Evolutionary conservation across 2,329 filamentous ascomycete genomes (phyloP).

Genomic region (Aspergillus sp.): DNA sequence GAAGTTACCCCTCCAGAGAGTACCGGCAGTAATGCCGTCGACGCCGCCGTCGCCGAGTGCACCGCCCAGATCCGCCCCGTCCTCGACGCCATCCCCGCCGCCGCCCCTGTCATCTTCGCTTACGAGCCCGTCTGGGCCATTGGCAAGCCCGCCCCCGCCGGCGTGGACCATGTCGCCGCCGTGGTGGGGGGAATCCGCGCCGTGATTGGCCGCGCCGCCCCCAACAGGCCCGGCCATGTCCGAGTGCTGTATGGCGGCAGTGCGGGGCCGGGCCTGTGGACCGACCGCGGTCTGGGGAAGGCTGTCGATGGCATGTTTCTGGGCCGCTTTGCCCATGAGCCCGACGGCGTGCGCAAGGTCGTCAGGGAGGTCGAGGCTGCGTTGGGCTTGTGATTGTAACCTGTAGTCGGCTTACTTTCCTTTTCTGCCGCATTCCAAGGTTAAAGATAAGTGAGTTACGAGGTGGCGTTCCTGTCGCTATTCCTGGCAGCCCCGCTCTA

Average conservation of each 20-base stretch:
- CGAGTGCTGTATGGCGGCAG: slow-evolving; percentile 75
- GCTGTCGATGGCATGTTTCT: slow-evolving; percentile 73
- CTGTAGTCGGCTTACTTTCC: no score
- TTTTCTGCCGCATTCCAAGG: no score
- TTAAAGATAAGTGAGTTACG: no score
- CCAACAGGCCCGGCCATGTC: slow-evolving; percentile 49
- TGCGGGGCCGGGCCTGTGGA: slow-evolving; percentile 68
- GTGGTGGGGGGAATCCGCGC: slow-evolving; percentile 57
- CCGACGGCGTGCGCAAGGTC: slow-evolving; percentile 60
- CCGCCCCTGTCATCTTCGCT: slow-evolving; percentile 64
- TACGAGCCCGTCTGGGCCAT: slow-evolving; percentile 91
- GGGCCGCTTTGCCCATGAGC: slow-evolving; percentile 71
- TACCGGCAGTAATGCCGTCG: slow-evolving; percentile 40
- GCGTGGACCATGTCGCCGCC: slow-evolving; percentile 60
- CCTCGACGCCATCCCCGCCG: slow-evolving; percentile 49
- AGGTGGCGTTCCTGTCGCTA: no score
- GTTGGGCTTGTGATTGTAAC: no score
- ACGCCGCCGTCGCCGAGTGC: slow-evolving; percentile 57
- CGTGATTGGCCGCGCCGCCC: slow-evolving; percentile 42
- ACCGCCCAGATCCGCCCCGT: slow-evolving; percentile 56
- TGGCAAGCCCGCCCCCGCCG: slow-evolving; percentile 62
- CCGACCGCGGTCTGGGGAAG: slow-evolving; percentile 44
- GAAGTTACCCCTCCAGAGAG: slow-evolving; percentile 49
- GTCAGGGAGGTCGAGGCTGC: slow-evolving; percentile 57
- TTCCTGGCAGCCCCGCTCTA: no score